phyloP scores from a whole-genome alignment of 1,284 basidiomycete genomes.

The Pseudozyma flocculosa region DNA sequence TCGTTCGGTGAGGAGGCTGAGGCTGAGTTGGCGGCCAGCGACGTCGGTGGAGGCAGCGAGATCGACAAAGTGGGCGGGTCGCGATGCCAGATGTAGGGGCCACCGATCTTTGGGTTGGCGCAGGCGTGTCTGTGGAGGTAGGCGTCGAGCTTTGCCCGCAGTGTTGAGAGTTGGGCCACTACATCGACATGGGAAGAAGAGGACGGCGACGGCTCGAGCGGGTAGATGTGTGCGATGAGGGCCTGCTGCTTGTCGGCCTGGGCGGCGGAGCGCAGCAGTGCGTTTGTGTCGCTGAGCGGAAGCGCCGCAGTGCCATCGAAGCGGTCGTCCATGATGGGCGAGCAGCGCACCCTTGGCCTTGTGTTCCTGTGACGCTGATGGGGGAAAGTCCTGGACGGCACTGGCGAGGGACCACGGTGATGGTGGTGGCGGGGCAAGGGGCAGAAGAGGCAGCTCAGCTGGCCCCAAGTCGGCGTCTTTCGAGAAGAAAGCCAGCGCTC shows the following conservation, averaged over 20 bases:
- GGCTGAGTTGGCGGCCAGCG: too few species aligned
- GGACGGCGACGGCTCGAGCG: slow-evolving; percentile 1
- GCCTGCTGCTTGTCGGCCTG: slow-evolving; percentile 30
- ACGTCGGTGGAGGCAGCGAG: slow-evolving; percentile 4
- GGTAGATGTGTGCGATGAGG: slow-evolving; percentile 20
- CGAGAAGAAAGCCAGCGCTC: too few species aligned
- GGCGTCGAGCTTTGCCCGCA: slow-evolving; percentile 5
- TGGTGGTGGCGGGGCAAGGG: too few species aligned
- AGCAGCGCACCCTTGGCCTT: too few species aligned
- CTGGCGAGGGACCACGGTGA: too few species aligned
- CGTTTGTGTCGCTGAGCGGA: slow-evolving; percentile 26
- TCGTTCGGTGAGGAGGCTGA: slow-evolving; percentile 9
- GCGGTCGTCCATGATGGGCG: too few species aligned
- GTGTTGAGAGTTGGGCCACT: slow-evolving; percentile 11
- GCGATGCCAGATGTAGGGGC: slow-evolving; percentile 53
- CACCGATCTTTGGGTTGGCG: slow-evolving; percentile 6
- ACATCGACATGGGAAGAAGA: slow-evolving; percentile 12
- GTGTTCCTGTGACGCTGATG: too few species aligned
- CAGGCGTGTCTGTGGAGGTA: slow-evolving; percentile 3
- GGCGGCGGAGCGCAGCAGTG: slow-evolving; percentile 18
- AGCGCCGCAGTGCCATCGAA: slow-evolving; percentile 4
- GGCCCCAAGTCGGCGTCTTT: too few species aligned
- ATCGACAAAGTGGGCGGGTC: slow-evolving; percentile 41
- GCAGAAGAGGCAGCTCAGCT: too few species aligned
- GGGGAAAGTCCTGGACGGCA: too few species aligned